Conservation (phyloP, 1,284 basidiomycete species). For the Cutaneotrichosporon sp. region DNA sequence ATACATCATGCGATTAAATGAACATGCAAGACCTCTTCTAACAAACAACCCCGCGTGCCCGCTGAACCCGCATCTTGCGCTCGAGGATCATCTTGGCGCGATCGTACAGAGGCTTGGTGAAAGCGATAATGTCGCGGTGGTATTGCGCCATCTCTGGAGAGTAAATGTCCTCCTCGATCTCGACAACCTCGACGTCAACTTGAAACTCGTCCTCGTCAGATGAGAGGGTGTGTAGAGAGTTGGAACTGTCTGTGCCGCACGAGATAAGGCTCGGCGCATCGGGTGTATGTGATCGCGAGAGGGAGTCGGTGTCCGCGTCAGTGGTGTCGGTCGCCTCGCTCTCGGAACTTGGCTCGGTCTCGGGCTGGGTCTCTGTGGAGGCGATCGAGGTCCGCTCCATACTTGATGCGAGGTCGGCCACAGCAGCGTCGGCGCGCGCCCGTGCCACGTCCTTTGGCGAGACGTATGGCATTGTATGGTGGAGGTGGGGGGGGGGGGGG, state of each 20-base stretch:
- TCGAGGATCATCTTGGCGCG: background rate
- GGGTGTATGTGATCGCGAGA: conserved; percentile 1
- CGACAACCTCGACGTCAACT: background rate
- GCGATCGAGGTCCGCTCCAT: background rate
- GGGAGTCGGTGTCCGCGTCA: background rate
- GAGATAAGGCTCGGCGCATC: conserved; percentile 2
- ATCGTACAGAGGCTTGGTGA: conserved; percentile 7
- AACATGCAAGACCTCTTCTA: background rate
- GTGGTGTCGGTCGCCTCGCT: background rate
- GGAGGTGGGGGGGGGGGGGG: too few species aligned
- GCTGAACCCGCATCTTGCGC: background rate
- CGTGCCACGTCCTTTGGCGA: conserved; percentile 14
- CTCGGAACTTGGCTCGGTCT: background rate
- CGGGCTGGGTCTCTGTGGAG: background rate
- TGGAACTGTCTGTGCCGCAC: background rate
- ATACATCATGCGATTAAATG: background rate
- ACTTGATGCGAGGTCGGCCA: conserved; percentile 5
- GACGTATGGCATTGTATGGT: conserved; percentile 13
- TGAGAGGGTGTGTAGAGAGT: background rate
- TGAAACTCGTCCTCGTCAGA: background rate
- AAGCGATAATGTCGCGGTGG: conserved; percentile 2
- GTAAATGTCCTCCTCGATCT: background rate
- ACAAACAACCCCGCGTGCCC: background rate
- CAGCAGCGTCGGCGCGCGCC: background rate
- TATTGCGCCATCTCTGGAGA: conserved; percentile 1